A percentile compares a stretch with the other conserved stretches of the same genome.
These are phyloP conservation scores for Fusarium stilboides DNA, from an alignment of 2,329 filamentous ascomycete species.

Conservation along the genomic window DNA sequence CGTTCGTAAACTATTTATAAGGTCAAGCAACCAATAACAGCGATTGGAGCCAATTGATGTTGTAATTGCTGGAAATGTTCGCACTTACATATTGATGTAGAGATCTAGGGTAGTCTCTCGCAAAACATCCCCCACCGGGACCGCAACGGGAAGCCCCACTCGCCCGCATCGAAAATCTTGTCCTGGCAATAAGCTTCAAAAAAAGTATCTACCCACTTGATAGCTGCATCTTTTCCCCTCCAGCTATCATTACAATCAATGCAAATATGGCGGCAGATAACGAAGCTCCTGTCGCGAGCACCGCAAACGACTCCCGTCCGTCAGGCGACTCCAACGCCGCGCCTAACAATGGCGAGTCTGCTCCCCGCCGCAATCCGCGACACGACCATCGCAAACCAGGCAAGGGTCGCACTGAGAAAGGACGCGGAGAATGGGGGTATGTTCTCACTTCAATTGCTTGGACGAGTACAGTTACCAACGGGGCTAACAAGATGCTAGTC, in stretches of 20 bases:
- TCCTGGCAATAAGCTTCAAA: slow-evolving; percentile 32
- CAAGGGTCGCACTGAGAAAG: slow-evolving; percentile 51
- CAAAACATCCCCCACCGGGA: slow-evolving; percentile 37
- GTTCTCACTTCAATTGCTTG: slow-evolving; percentile 17
- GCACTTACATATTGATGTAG: background rate
- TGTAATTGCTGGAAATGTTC: background rate
- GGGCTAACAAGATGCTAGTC: slow-evolving; percentile 56
- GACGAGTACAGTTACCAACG: slow-evolving; percentile 47
- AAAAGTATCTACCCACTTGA: slow-evolving; percentile 27
- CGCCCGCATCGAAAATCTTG: slow-evolving; percentile 43
- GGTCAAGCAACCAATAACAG: no score
- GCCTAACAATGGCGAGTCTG: slow-evolving; percentile 39
- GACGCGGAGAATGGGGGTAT: slow-evolving; percentile 53
- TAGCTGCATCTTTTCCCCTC: slow-evolving; percentile 15
- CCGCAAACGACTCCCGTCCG: slow-evolving; percentile 38
- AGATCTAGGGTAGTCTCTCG: slow-evolving; percentile 33
- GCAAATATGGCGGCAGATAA: slow-evolving; percentile 54
- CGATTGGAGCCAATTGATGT: no score
- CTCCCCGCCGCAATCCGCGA: slow-evolving; percentile 50
- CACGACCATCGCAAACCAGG: slow-evolving; percentile 50
- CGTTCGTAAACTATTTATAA: no score
- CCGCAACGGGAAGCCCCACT: slow-evolving; percentile 43
- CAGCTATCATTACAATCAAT: slow-evolving; percentile 41
- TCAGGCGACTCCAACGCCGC: slow-evolving; percentile 41
- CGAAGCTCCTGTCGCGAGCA: slow-evolving; percentile 50